Evolutionary conservation across 2,329 filamentous ascomycete genomes (phyloP).

Genomic region (Harringtonia aguacate): DNA sequence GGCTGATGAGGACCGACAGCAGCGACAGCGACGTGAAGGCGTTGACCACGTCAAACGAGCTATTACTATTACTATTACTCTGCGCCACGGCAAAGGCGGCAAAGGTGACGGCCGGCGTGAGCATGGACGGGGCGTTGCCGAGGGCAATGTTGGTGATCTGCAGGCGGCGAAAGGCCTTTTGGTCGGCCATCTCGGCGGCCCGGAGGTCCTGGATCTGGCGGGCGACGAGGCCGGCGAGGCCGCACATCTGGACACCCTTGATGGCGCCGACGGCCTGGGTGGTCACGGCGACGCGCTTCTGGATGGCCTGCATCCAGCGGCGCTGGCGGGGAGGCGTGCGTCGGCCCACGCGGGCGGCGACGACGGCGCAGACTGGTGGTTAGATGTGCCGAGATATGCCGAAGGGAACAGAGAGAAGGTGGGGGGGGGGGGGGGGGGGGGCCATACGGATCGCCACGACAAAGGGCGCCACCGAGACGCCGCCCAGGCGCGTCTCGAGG

Average conservation of each 20-base stretch:
- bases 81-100: neutral
- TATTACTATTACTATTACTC: neutral
- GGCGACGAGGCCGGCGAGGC: constrained; percentile 26
- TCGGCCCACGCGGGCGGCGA: neutral
- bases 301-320: constrained; percentile 38
- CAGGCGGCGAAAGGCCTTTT: neutral
- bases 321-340: neutral
- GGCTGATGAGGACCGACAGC: neutral
- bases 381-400: neutral
- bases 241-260: constrained; percentile 40
- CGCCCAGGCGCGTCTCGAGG: neutral
- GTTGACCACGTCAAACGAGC: neutral
- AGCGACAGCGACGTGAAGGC: constrained; percentile 1
- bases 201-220: neutral
- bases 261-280: constrained; percentile 36
- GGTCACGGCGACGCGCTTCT: constrained; percentile 35
- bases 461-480: neutral
- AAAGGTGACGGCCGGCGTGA: constrained; percentile 1
- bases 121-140: neutral
- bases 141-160: constrained; percentile 2
- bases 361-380: neutral
- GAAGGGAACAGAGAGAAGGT: neutral
- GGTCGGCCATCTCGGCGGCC: neutral
- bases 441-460: neutral
- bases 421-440: neutral